phyloP scores from a whole-genome alignment of 2,329 filamentous ascomycete genomes.

The Pestalotiopsis sp. region DNA sequence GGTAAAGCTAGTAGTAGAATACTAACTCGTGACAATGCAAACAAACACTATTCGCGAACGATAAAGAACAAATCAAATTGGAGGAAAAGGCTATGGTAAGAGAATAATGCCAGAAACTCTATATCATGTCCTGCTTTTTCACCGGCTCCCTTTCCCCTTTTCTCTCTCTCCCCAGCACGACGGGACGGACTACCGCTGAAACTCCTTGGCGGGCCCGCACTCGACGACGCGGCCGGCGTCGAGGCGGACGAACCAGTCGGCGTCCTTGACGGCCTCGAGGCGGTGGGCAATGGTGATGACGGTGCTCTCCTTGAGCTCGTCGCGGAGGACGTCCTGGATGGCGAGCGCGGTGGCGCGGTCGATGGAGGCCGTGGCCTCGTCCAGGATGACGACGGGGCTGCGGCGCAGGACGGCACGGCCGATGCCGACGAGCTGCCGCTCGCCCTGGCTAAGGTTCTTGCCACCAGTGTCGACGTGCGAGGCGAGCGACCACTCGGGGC shows the following conservation, averaged over 20 bases:
- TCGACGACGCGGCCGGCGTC: constrained; percentile 54
- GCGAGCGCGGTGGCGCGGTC: constrained; percentile 60
- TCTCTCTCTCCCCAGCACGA: no score
- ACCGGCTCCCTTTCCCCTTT: no score
- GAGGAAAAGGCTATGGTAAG: no score
- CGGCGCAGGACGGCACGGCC: constrained; percentile 61
- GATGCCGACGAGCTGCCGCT: constrained; percentile 64
- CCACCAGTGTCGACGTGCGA: constrained; percentile 61
- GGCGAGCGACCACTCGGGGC: constrained; percentile 47
- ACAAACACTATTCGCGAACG: no score
- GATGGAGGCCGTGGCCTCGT: constrained; percentile 67
- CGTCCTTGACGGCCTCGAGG: constrained; percentile 62
- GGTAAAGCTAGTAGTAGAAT: no score
- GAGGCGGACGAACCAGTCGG: constrained; percentile 56
- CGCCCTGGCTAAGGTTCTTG: constrained; percentile 64
- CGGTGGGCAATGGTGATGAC: constrained; percentile 70
- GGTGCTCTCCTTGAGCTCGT: constrained; percentile 57
- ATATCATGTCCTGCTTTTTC: no score
- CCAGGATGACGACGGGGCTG: constrained; percentile 63
- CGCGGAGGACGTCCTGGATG: constrained; percentile 59
- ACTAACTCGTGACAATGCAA: no score
- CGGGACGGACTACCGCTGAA: background rate
- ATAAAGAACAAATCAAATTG: no score
- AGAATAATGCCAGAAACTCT: no score
- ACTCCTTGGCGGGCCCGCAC: constrained; percentile 41